Base-by-base conservation (phyloP, 805 yeast species). In the Metschnikowia corniflorae region DNA sequence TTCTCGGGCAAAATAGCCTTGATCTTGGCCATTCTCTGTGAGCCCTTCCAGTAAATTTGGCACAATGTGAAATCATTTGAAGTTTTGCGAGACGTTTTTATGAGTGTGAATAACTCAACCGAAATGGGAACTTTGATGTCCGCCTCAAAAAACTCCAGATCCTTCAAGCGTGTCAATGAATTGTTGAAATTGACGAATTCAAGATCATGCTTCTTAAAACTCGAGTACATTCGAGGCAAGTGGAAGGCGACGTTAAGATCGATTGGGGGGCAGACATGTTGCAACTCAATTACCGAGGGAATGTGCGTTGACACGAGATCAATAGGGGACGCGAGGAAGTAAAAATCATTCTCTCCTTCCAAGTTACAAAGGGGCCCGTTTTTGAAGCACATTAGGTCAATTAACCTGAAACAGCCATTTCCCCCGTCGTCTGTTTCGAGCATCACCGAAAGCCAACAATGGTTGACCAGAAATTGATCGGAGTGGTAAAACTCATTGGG, bases 201-300 rank as follows among this genome's bases (percentile, higher is more conserved):
- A 27, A 91, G 56, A 2, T 71, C 67, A 53, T 78, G 75, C 26
- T 64, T 68, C 57, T 82, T 77, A 51, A 82, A 87, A 0, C 86
- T 82, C 0, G 96, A 89, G 53, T 87, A 85, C n/a, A 82, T 77
- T 20, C 94, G 74, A 0, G 98, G 98, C 32, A 91, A 65, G 30
- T 87, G 77, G 40, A 86, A 70, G 12, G 93, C 89, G 16, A 82
- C 77, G 46, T 78, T 71, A 23, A 84, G 82, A 43, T 86, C 89
- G 43, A 91, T 65, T 3, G 94, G 86, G 4, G 97, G 97, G 20
- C 77, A 71, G 15, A 91, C 76, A 61, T 86, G 96, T 59, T 93
- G 98, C 46, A 85, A 82, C 42, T 77, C 82, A 28, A 77, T 77
- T 40, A 78, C 78, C 13, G 78, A 70, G 10, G 98, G 97, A 31